Evolutionary conservation across 176 grass and related monocot genomes (phyloP).

Genomic region (Musa itinerans): DNA sequence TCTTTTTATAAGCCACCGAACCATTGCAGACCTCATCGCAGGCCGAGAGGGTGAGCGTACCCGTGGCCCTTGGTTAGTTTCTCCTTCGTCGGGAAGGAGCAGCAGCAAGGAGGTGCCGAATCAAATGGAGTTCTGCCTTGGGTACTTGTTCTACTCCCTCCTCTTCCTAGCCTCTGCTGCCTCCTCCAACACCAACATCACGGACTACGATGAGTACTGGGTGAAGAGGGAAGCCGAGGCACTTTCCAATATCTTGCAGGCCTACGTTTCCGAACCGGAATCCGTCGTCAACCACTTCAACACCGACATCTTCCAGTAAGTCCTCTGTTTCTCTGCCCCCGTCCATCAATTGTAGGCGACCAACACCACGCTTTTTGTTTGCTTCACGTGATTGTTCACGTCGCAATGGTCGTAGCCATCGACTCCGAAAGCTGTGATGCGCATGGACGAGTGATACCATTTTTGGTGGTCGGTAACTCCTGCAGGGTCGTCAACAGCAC

Average conservation of each 20-base stretch:
- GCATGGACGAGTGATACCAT: not conserved
- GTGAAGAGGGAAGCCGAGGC: slow-evolving; percentile 24
- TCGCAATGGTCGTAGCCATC: not conserved
- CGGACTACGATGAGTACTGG: slow-evolving; percentile 44
- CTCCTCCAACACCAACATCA: slow-evolving; percentile 13
- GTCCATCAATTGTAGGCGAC: too few species aligned
- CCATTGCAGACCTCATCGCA: too few species aligned
- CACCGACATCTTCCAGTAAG: not conserved
- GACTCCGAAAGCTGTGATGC: not conserved
- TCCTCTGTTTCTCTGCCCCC: too few species aligned
- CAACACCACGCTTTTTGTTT: too few species aligned
- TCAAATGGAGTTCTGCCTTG: not conserved
- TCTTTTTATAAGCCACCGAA: too few species aligned
- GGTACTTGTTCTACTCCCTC: slow-evolving; percentile 13
- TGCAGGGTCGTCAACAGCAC: not conserved
- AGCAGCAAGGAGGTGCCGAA: too few species aligned
- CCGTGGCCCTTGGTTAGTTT: too few species aligned
- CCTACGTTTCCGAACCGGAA: slow-evolving; percentile 34
- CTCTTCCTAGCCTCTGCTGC: slow-evolving; percentile 5
- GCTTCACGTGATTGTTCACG: too few species aligned
- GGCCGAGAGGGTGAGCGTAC: too few species aligned
- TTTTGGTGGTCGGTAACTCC: slow-evolving; percentile 5
- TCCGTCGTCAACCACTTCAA: slow-evolving; percentile 37
- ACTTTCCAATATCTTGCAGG: slow-evolving; percentile 10
- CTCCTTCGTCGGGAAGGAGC: too few species aligned